Evolutionary conservation across 2,329 filamentous ascomycete genomes (phyloP), one percentile per base, ranked within the genome.

Genomic region (Clarireedia hainanense): DNA sequence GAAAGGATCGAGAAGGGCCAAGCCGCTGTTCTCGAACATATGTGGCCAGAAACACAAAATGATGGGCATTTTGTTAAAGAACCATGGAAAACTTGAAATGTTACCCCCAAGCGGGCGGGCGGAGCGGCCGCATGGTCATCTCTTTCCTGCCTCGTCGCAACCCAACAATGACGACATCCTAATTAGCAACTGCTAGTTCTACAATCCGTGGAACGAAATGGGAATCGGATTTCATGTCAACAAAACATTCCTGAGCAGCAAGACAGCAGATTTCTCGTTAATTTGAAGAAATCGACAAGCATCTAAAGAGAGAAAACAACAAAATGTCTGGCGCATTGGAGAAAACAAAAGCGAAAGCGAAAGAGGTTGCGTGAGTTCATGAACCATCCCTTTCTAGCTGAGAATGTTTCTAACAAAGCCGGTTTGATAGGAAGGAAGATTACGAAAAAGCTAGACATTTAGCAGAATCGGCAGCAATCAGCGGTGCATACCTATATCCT

Each of bases 401-500:
- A 27, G 12, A 46, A 46, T n/a, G 51, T 63, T 56, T 65, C 15
- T 50, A 56, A 52, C 58, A n/a, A 34, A 15, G 20, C 39, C 3
- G 30, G 30, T 12, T 43, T 17, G 27, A 42, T 60, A 84, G 81
- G 45, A 75, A 81, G 60, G 84, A 91, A 62, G 91, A 96, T 67
- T 84, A 85, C 56, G 77, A 81, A 58, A 83, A 84, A 60, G 80
- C 88, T 55, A 82, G 76, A 62, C 71, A 72, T 15, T 75, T 91
- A 39, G 77, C 89, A 43, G 73, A 78, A 42, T 83, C 89, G 65
- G 88, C 89, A 34, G 81, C 84, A 51, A 82, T 78, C 64, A 95
- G 90, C 61, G 82, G 84, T 50, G 83, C 91, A 24, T 96, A 94
- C 68, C 72, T 95, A 60, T 96, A 96, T 72, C 92, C 92, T 26